phyloP scores from a whole-genome alignment of 441 rosid species.

The Viola pubescens region DNA sequence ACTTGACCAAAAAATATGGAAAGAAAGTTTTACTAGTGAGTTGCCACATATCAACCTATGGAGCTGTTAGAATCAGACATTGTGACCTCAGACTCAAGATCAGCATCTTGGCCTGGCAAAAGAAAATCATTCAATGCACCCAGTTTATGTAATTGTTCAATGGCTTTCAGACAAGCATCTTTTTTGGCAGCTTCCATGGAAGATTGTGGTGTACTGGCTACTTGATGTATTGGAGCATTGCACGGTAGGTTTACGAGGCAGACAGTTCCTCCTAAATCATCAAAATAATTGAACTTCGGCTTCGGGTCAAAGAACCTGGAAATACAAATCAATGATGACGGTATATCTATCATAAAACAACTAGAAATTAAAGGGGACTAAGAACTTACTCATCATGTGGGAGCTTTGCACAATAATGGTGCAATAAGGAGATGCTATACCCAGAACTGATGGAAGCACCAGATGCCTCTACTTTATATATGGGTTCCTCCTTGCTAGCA shows the following conservation, averaged over 20 bases:
- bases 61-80: conserved; percentile 30
- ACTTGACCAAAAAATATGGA: conserved; percentile 8
- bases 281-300: conserved; percentile 66
- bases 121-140: conserved; percentile 73
- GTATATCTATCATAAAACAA: conserved; percentile 8
- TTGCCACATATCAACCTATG: conserved; percentile 46
- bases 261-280: conserved; percentile 65
- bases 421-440: conserved; percentile 73
- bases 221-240: conserved; percentile 69
- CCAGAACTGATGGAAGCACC: conserved; percentile 83
- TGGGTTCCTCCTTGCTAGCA: conserved; percentile 42
- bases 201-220: conserved; percentile 49
- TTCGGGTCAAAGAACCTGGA: conserved; percentile 78
- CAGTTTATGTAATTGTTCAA: conserved; percentile 69
- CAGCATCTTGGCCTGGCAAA: conserved; percentile 41
- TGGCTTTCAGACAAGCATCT: conserved; percentile 80
- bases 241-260: conserved; percentile 72
- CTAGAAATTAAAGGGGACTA: conserved; percentile 8
- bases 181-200: conserved; percentile 78
- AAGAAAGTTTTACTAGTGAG: conserved; percentile 10
- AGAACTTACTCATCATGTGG: conserved; percentile 86
- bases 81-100: conserved; percentile 30
- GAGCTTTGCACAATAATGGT: conserved; percentile 81
- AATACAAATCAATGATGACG: conserved; percentile 21
- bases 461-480: conserved; percentile 61